Evolutionary conservation across 164 flowering plant genomes (phyloP).

Genomic region (Magnolia sinica): DNA sequence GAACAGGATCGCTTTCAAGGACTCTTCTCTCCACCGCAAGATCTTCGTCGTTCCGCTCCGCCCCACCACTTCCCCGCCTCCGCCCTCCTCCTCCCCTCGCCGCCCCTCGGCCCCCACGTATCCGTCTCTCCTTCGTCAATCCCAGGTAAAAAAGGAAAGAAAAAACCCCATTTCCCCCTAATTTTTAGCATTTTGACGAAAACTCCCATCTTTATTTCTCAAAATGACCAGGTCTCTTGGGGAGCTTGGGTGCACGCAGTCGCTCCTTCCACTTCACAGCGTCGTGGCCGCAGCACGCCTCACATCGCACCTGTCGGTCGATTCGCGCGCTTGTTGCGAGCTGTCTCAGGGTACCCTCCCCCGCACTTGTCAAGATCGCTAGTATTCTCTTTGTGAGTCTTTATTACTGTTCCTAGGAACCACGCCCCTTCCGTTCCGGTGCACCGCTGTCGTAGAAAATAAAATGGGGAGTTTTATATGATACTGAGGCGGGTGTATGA

Average conservation of each 20-base stretch:
- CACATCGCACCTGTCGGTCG: slow-evolving; percentile 64
- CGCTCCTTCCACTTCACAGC: slow-evolving; percentile 63
- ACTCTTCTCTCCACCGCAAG: slow-evolving; percentile 63
- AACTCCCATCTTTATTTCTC: neutral
- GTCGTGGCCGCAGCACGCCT: slow-evolving; percentile 38
- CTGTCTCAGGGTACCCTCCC: slow-evolving; percentile 92
- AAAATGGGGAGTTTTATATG: too few species aligned
- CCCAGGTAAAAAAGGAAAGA: slow-evolving; percentile 37
- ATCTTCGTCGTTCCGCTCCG: slow-evolving; percentile 46
- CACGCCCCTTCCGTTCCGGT: neutral
- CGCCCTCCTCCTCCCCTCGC: slow-evolving; percentile 50
- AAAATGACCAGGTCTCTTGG: slow-evolving; percentile 48
- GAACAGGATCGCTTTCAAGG: slow-evolving; percentile 63
- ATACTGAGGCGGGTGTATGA: too few species aligned
- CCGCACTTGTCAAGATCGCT: slow-evolving; percentile 98
- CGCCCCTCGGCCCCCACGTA: slow-evolving; percentile 39
- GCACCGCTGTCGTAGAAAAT: neutral
- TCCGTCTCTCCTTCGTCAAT: slow-evolving; percentile 49
- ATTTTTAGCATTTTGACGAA: neutral
- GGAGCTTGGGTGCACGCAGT: slow-evolving; percentile 62
- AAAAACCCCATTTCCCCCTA: too few species aligned
- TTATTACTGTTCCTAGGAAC: slow-evolving; percentile 16
- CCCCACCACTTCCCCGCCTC: slow-evolving; percentile 48
- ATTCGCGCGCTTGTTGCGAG: slow-evolving; percentile 78
- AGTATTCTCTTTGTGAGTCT: slow-evolving; percentile 83